Conservation (phyloP, 495 filamentous ascomycete species). For the Penicillium verhagenii region DNA sequence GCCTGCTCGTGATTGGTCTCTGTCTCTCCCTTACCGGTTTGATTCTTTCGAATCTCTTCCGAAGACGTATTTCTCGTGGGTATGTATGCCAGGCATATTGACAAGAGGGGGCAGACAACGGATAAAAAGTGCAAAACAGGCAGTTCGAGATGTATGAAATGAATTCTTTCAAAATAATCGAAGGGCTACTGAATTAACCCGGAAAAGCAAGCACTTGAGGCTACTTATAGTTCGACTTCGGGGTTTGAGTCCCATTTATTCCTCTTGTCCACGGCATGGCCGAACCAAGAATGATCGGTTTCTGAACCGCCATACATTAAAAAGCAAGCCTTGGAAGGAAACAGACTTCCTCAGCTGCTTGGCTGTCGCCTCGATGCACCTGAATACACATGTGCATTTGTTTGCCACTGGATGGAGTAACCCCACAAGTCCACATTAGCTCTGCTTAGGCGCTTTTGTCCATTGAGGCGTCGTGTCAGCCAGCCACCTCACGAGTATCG, state of each 20-base stretch:
- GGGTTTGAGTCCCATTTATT: too few relatives aligned
- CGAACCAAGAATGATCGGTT: too few relatives aligned
- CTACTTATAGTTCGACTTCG: background rate
- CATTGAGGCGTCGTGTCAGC: background rate
- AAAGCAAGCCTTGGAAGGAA: too few relatives aligned
- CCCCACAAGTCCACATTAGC: background rate
- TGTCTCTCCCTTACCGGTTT: conserved; percentile 3
- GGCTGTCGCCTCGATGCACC: background rate
- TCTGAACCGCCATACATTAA: too few relatives aligned
- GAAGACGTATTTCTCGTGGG: conserved; percentile 9
- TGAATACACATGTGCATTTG: background rate
- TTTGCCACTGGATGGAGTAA: background rate
- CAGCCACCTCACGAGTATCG: background rate
- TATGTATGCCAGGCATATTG: background rate
- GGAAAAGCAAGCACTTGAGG: background rate
- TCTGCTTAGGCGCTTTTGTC: background rate
- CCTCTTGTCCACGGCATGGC: too few relatives aligned
- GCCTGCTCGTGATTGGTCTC: too few relatives aligned
- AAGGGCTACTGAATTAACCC: background rate
- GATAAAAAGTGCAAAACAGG: background rate
- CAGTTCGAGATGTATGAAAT: background rate
- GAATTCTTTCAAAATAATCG: background rate
- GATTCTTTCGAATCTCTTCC: conserved; percentile 6
- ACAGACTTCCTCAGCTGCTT: background rate
- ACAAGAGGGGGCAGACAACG: background rate